A percentile compares a stretch with the other conserved stretches of the same genome.
Conservation (phyloP, 176 grass and related monocot species). For the Triticum monococcum region DNA sequence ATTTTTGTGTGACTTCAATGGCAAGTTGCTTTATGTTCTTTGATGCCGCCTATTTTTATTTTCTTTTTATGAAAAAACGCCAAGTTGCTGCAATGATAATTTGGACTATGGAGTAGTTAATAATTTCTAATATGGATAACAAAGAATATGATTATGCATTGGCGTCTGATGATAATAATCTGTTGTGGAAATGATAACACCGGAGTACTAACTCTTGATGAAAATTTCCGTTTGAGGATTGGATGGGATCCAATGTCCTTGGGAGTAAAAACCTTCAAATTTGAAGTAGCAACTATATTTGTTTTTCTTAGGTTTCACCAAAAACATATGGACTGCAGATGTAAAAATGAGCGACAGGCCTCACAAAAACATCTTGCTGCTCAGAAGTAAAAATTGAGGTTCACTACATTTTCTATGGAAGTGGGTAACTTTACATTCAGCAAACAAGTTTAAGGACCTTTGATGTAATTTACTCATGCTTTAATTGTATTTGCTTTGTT, state of each 20-base stretch:
- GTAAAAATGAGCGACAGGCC: not conserved
- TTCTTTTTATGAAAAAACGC: not conserved
- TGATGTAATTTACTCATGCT: not conserved
- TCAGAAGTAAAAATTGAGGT: slow-evolving; percentile 10
- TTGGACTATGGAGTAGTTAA: not conserved
- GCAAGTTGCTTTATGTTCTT: slow-evolving; percentile 2
- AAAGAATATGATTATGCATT: not conserved
- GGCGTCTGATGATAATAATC: not conserved
- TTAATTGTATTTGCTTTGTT: slow-evolving; percentile 15
- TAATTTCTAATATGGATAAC: not conserved
- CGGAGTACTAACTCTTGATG: not conserved
- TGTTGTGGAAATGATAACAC: not conserved
- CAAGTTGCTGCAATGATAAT: not conserved
- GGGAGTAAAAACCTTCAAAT: not conserved
- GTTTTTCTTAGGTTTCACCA: not conserved
- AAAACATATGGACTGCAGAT: slow-evolving; percentile 11
- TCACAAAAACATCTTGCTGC: not conserved
- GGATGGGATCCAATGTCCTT: not conserved
- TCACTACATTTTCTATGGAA: not conserved
- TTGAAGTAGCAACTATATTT: not conserved
- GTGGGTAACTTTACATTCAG: not conserved
- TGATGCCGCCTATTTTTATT: not conserved
- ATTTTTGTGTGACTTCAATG: slow-evolving; percentile 14
- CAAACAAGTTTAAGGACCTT: not conserved
- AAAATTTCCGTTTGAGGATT: not conserved